A percentile compares a stretch with the other conserved stretches of the same genome.
These are phyloP conservation scores for Debaryomyces coudertii DNA, from an alignment of 1,139 yeast genomes.

Conservation along the genomic window DNA sequence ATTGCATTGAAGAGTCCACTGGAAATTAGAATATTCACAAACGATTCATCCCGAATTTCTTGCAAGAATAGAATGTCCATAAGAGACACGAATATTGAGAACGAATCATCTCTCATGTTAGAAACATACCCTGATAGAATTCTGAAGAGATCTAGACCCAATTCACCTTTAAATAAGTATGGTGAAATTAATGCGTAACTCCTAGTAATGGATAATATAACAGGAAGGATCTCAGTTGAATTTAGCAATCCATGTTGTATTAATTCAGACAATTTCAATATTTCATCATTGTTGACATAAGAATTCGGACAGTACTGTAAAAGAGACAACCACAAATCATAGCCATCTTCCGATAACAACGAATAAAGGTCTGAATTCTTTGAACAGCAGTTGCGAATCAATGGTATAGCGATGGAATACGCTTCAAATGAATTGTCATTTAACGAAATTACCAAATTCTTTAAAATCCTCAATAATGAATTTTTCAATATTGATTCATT, in stretches of 20 bases:
- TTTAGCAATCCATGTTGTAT: constrained; percentile 54
- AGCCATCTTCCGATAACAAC: constrained; percentile 82
- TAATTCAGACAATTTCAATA: constrained; percentile 51
- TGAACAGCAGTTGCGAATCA: constrained; percentile 64
- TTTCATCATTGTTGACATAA: constrained; percentile 24
- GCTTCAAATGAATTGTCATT: constrained; percentile 62
- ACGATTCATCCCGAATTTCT: constrained; percentile 27
- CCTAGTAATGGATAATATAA: constrained; percentile 67
- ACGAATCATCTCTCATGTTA: constrained; percentile 71
- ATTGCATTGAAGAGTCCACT: constrained; percentile 54
- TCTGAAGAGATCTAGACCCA: constrained; percentile 47
- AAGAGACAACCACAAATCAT: constrained; percentile 77
- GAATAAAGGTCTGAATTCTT: constrained; percentile 62
- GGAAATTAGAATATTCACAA: constrained; percentile 41
- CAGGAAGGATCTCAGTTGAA: constrained; percentile 78
- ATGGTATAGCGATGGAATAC: constrained; percentile 67
- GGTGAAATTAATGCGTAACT: constrained; percentile 69
- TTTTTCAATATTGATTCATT: constrained; percentile 72
- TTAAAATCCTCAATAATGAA: constrained; percentile 68
- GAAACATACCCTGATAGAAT: constrained; percentile 59
- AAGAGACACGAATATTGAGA: constrained; percentile 57
- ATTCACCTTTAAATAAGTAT: constrained; percentile 40
- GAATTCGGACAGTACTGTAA: constrained; percentile 56
- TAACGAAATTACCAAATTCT: constrained; percentile 65
- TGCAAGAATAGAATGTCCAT: constrained; percentile 57